Percentiles rank a stretch among this genome's conserved stretches.
Evolutionary conservation across 192 early-diverging fungal species (phyloP).

Genomic region (Gaertneriomyces semiglobifer): DNA sequence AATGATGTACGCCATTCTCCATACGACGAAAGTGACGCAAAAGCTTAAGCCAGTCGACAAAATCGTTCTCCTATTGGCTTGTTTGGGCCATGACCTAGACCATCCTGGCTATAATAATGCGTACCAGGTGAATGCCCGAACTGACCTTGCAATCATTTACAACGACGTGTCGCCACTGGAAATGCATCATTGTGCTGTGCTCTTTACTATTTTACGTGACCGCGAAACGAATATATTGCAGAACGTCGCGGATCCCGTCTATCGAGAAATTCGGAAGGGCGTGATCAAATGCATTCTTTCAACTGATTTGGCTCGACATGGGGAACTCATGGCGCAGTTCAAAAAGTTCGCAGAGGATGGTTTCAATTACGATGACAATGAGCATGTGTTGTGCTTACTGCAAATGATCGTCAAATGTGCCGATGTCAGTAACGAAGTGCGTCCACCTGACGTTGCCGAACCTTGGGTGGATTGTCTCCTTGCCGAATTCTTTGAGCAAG

Average conservation of each 20-base stretch:
- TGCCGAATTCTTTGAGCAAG: conserved; percentile 56
- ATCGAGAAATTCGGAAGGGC: conserved; percentile 47
- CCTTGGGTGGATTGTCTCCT: conserved; percentile 55
- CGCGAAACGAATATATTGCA: conserved; percentile 41
- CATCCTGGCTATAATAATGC: conserved; percentile 53
- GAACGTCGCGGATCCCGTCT: conserved; percentile 29
- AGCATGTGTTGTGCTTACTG: conserved; percentile 43
- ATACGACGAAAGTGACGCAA: conserved; percentile 31
- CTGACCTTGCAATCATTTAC: conserved; percentile 50
- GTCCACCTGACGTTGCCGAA: conserved; percentile 50
- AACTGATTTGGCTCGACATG: conserved; percentile 57
- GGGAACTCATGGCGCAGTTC: conserved; percentile 43
- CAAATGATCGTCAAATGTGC: conserved; percentile 56
- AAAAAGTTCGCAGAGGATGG: conserved; percentile 34
- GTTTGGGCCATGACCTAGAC: conserved; percentile 43
- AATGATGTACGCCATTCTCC: conserved; percentile 51
- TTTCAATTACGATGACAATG: conserved; percentile 45
- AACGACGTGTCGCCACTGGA: conserved; percentile 57
- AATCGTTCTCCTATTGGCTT: conserved; percentile 34
- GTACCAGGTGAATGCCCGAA: conserved; percentile 50
- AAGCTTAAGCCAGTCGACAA: conserved; percentile 43
- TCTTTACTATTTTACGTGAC: conserved; percentile 43
- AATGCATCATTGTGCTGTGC: conserved; percentile 48
- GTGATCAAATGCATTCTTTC: conserved; percentile 52
- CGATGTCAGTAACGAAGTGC: conserved; percentile 58